These are phyloP conservation scores for Silene conica DNA, from an alignment of 148 eudicot species.

Conservation along the genomic window DNA sequence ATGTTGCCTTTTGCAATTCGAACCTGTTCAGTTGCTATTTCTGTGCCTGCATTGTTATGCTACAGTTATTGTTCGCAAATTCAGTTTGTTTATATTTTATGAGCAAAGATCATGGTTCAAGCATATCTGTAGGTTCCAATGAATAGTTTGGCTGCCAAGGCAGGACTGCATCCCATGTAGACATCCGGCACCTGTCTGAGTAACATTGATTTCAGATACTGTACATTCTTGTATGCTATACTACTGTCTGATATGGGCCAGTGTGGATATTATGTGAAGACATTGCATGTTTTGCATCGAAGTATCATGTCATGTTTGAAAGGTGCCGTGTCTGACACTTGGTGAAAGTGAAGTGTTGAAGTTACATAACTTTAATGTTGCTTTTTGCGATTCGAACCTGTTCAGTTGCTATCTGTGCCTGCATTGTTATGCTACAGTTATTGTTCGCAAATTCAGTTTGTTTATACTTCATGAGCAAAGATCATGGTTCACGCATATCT, in stretches of 20 bases:
- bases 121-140: constrained; percentile 57
- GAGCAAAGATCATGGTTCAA: neutral
- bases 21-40: neutral
- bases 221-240: no score
- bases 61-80: neutral
- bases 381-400: neutral
- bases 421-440: neutral
- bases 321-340: neutral
- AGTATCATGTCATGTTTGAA: neutral
- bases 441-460: neutral
- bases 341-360: neutral
- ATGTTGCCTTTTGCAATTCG: neutral
- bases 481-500: neutral
- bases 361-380: neutral
- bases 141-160: constrained; percentile 89
- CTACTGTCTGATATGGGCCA: neutral
- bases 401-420: neutral
- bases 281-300: neutral
- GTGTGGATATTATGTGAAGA: neutral
- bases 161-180: constrained; percentile 74
- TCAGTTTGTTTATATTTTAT: no score
- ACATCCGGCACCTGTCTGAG: no score
- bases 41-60: neutral
- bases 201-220: no score
- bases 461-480: neutral